Percentiles rank a stretch among this genome's conserved stretches.
These are phyloP conservation scores for Saposhnikovia divaricata DNA, from an alignment of 129 eudicot species.

Conservation along the genomic window DNA sequence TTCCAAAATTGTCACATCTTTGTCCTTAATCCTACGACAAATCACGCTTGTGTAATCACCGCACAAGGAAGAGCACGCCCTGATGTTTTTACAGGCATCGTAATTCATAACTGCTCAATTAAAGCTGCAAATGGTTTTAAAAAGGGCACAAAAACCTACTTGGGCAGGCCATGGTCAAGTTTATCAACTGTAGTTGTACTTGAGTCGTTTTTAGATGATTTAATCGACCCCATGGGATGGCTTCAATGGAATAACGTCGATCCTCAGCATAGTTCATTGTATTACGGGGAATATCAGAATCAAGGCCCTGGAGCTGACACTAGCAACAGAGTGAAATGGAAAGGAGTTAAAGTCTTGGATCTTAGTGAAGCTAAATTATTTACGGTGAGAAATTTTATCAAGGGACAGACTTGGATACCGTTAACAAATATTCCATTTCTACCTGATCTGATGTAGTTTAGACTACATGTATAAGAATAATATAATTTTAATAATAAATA, in stretches of 20 bases:
- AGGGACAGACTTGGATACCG: constrained; percentile 11
- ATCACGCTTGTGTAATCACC: constrained; percentile 5
- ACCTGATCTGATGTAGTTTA: background rate
- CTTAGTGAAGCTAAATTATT: background rate
- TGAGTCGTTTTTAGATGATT: constrained; percentile 7
- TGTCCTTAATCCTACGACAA: constrained; percentile 5
- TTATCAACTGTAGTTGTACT: constrained; percentile 3
- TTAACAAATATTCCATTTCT: constrained; percentile 2
- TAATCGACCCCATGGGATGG: constrained; percentile 20
- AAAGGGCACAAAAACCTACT: background rate
- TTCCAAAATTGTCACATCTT: constrained; percentile 10
- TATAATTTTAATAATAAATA: too few relatives aligned
- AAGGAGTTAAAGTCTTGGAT: background rate
- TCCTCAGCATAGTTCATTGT: background rate
- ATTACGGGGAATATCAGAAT: constrained; percentile 12
- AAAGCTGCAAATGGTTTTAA: constrained; percentile 1
- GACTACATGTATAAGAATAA: too few relatives aligned
- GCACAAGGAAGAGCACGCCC: background rate
- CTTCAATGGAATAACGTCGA: background rate
- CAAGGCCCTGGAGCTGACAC: constrained; percentile 14
- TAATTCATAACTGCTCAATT: constrained; percentile 5
- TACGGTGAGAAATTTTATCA: constrained; percentile 13
- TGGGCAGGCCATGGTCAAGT: constrained; percentile 14
- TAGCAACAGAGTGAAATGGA: constrained; percentile 6
- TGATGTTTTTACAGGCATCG: background rate